phyloP scores from a whole-genome alignment of 2,329 filamentous ascomycete species.

The Sphaerulina populicola region DNA sequence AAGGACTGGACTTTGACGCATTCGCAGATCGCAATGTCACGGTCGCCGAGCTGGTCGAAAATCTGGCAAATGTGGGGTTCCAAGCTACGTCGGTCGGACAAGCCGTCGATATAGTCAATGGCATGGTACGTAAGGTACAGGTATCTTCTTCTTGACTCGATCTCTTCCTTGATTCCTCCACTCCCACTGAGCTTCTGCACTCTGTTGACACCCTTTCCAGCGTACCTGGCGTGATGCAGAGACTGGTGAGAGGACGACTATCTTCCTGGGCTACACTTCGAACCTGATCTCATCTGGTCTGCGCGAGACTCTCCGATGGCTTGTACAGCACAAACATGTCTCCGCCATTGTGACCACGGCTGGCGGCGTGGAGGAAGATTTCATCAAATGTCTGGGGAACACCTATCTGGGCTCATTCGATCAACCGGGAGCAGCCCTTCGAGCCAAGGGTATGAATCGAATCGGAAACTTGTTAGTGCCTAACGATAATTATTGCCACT shows the following conservation, averaged over 20 bases:
- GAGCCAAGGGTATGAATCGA: slow-evolving; percentile 80
- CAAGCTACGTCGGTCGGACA: slow-evolving; percentile 74
- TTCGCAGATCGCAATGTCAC: slow-evolving; percentile 68
- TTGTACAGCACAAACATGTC: slow-evolving; percentile 86
- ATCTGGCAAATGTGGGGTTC: slow-evolving; percentile 80
- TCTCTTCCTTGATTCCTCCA: slow-evolving; percentile 1
- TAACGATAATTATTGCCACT: slow-evolving; percentile 94
- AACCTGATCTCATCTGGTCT: slow-evolving; percentile 96
- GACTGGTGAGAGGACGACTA: slow-evolving; percentile 71
- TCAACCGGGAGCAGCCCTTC: slow-evolving; percentile 65
- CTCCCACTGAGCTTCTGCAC: slow-evolving; percentile 4
- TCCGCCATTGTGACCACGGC: slow-evolving; percentile 92
- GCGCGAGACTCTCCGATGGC: slow-evolving; percentile 80
- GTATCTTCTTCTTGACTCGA: slow-evolving; percentile 2
- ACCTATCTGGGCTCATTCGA: slow-evolving; percentile 88
- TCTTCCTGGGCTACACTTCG: slow-evolving; percentile 95
- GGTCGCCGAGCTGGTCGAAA: slow-evolving; percentile 70
- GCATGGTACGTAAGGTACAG: slow-evolving; percentile 80
- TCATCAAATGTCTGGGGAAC: slow-evolving; percentile 93
- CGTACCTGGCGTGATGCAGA: slow-evolving; percentile 73
- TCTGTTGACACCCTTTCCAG: slow-evolving; percentile 37
- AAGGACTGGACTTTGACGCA: slow-evolving; percentile 86
- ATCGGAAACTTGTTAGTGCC: slow-evolving; percentile 95
- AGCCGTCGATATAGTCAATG: slow-evolving; percentile 84
- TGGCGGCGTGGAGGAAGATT: slow-evolving; percentile 90